phyloP scores from a whole-genome alignment of 225 moss, liverwort and hornwort genomes.

The Ulota crispa region DNA sequence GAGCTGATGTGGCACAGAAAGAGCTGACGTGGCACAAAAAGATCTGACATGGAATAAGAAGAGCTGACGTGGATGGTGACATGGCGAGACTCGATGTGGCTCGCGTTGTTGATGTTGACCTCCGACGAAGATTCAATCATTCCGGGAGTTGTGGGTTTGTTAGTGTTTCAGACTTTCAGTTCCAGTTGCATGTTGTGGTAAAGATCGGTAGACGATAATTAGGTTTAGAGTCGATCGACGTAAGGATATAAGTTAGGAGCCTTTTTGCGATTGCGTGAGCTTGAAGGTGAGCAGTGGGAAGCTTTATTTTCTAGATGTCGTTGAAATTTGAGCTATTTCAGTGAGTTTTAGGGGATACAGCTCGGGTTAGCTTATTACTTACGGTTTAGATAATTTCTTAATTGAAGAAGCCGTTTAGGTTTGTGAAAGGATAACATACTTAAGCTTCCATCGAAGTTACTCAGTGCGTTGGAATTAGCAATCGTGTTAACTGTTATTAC shows the following conservation, averaged over 20 bases:
- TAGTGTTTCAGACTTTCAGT: not conserved
- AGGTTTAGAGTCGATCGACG: not conserved
- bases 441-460: not conserved
- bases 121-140: not conserved
- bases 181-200: not conserved
- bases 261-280: not conserved
- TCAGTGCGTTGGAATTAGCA: not conserved
- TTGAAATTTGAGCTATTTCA: not conserved
- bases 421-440: not conserved
- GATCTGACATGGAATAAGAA: too few relatives aligned
- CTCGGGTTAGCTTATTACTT: too few relatives aligned
- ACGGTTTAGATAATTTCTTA: not conserved
- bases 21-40: not conserved
- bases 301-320: not conserved
- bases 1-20: constrained; percentile 2
- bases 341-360: not conserved
- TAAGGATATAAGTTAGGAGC: not conserved
- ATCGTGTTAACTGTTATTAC: not conserved
- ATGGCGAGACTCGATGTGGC: not conserved
- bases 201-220: not conserved
- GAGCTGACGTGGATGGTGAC: constrained; percentile 21
- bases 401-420: not conserved
- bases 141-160: not conserved
- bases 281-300: not conserved
- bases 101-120: not conserved